Conservation (phyloP, 495 filamentous ascomycete species). For the Lasiosphaeria ovina region DNA sequence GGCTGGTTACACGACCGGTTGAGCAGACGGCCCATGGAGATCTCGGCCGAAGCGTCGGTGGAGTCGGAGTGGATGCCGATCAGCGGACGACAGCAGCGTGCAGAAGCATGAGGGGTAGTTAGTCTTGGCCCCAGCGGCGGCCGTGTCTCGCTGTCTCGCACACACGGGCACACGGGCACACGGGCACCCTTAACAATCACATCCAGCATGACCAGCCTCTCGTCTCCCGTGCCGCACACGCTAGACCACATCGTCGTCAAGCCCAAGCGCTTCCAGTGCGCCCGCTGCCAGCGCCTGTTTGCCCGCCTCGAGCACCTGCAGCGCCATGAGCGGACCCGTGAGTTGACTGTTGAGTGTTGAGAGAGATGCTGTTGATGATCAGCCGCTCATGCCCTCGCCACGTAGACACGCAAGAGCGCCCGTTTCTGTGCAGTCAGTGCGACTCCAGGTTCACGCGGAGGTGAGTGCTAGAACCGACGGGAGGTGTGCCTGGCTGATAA, state of each 20-base stretch:
- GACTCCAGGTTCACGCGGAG: slow-evolving; percentile 12
- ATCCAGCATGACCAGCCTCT: not conserved
- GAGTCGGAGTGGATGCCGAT: no score
- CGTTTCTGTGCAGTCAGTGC: slow-evolving; percentile 11
- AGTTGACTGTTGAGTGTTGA: not conserved
- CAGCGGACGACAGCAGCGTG: no score
- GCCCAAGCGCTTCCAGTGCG: slow-evolving; percentile 9
- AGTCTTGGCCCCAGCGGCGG: no score
- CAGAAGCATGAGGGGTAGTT: no score
- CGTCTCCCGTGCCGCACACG: not conserved
- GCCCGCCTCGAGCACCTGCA: slow-evolving; percentile 10
- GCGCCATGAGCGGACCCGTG: slow-evolving; percentile 12
- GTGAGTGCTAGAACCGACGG: not conserved
- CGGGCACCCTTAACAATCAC: no score
- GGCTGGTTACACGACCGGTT: no score
- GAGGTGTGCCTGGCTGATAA: not conserved
- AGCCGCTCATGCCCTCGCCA: not conserved
- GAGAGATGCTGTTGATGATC: not conserved
- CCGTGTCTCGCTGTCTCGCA: no score
- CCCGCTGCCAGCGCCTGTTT: slow-evolving; percentile 8
- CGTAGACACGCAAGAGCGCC: slow-evolving; percentile 13
- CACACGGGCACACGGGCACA: no score
- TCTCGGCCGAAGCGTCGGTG: no score
- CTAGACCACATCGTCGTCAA: slow-evolving; percentile 11
- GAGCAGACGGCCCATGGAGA: no score